These are phyloP conservation scores for Phymatotrichopsis omnivora DNA, from an alignment of 2,329 filamentous ascomycete species.

Conservation along the genomic window DNA sequence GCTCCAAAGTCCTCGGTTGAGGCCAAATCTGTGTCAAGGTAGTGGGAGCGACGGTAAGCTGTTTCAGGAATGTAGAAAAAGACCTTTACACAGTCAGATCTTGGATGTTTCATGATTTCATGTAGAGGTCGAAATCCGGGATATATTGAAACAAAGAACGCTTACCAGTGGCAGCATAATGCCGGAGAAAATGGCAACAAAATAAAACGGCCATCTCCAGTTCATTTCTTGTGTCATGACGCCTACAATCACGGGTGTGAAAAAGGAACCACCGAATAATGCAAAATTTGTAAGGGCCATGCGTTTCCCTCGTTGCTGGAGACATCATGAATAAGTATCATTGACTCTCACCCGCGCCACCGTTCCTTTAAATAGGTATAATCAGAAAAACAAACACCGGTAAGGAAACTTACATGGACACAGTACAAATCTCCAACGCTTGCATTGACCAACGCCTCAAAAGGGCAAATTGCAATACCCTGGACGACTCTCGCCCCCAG, in stretches of 20 bases:
- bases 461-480: conserved; percentile 76
- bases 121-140: too few species aligned
- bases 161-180: conserved; percentile 51
- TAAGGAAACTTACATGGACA: conserved; percentile 55
- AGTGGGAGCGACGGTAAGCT: conserved; percentile 57
- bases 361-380: neutral
- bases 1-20: conserved; percentile 34
- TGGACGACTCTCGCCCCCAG: conserved; percentile 73
- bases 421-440: conserved; percentile 69
- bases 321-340: neutral
- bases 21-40: conserved; percentile 59
- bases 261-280: conserved; percentile 61
- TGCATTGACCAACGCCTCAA: conserved; percentile 81
- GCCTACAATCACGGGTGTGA: conserved; percentile 82
- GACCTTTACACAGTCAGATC: conserved; percentile 35
- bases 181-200: conserved; percentile 74
- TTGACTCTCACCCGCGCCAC: neutral
- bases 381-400: neutral
- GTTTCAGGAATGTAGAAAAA: conserved; percentile 79
- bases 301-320: conserved; percentile 61
- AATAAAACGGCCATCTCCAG: conserved; percentile 84
- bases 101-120: too few species aligned
- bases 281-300: conserved; percentile 72
- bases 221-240: conserved; percentile 66
- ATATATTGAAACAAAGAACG: neutral